Percentiles rank a stretch among this genome's conserved stretches.
These are phyloP conservation scores for Mycena rebaudengoi DNA, from an alignment of 768 basidiomycete genomes.

Conservation along the genomic window DNA sequence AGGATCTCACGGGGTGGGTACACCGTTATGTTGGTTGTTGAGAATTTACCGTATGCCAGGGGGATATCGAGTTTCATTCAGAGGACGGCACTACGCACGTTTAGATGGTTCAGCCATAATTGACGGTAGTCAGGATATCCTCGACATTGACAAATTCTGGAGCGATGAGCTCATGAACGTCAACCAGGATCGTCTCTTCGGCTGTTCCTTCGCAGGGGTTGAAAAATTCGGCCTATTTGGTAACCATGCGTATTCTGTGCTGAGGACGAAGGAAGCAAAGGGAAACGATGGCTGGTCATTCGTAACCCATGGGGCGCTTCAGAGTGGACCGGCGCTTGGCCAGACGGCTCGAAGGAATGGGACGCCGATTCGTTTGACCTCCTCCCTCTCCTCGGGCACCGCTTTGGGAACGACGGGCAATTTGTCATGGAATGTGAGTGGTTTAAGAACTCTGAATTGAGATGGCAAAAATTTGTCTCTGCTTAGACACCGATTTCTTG, in stretches of 20 bases:
- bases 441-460: no score
- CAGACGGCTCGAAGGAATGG: slow-evolving; percentile 68
- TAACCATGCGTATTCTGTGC: slow-evolving; percentile 59
- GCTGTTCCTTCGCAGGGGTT: slow-evolving; percentile 51
- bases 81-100: slow-evolving; percentile 32
- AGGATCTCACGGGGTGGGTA: slow-evolving; percentile 60
- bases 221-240: slow-evolving; percentile 46
- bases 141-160: slow-evolving; percentile 60
- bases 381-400: slow-evolving; percentile 51
- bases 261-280: slow-evolving; percentile 54
- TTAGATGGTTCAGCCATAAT: background rate
- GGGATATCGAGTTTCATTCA: slow-evolving; percentile 38
- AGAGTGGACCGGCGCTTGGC: slow-evolving; percentile 63
- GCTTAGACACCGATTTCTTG: slow-evolving; percentile 51
- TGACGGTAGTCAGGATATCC: slow-evolving; percentile 48
- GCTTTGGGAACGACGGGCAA: slow-evolving; percentile 60
- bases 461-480: no score
- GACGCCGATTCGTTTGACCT: slow-evolving; percentile 57
- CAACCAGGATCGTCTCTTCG: slow-evolving; percentile 58
- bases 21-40: background rate
- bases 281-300: slow-evolving; percentile 61
- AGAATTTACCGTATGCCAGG: slow-evolving; percentile 13
- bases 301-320: slow-evolving; percentile 62
- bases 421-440: slow-evolving; percentile 65
- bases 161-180: slow-evolving; percentile 54